Evolutionary conservation across 257 asterid genomes (phyloP), one percentile per base, ranked within the genome.

Genomic region (Linderniella brevidens): DNA sequence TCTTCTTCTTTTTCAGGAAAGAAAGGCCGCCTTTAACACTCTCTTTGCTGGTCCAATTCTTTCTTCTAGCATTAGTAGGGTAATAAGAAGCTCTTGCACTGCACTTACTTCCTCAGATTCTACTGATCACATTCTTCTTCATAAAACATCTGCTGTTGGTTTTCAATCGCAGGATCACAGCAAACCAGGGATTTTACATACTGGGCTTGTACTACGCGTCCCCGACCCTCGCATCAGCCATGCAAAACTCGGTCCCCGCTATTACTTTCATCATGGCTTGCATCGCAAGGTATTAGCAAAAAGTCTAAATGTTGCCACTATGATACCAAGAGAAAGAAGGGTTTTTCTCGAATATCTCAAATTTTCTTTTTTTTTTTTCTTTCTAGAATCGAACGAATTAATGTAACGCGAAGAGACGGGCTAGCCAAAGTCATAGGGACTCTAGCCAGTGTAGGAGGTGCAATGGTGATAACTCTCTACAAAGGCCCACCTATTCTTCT

Each of bases 231-330:
- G 94, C 88, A 47, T 86, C 96, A 4, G 94, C 92, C 9, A 82
- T 86, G 80, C 96, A 82, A 50, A 86, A 86, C 64, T 71, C 93
- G 4, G 92, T 85, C 41, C 96, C 92, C 0, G 96, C 96, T 12
- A 75, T 85, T 48, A 86, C 96, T 43, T 72, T 72, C 64, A 36
- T 72, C 55, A 67, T 72, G 79, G 79, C 79, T 16, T 49, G 76
- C 42, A 69, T 59, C 58, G 48, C 74, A 17, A 68, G 92, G 90
- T 81, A 74, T 35, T 18, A 11, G 8, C 8, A 3, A 14, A 6
- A 6, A 25, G 32, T 25, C 32, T 25, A 6, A n/a, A 2, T 25
- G 32, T 25, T 25, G 32, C 32, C 32, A 2, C 32, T 25, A 25
- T 25, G 32, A 25, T 25, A 2, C 6, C 4, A 25, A 3, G 32